Conservation (phyloP, 1,284 basidiomycete genomes). For the Sporisorium iseilematis-ciliati region DNA sequence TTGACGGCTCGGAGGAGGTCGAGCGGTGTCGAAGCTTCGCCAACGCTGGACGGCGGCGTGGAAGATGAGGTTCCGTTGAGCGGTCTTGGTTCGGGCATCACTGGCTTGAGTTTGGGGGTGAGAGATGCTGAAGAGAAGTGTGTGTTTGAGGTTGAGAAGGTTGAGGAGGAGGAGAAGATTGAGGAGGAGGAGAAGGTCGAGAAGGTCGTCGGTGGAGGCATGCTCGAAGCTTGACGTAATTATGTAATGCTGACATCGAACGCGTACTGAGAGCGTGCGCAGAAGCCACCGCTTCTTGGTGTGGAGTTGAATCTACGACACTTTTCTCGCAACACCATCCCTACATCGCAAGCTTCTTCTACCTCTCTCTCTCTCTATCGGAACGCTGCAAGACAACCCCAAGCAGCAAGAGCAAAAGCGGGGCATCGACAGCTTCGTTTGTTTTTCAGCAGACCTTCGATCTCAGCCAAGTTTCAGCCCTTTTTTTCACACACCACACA, state of each 20-base stretch:
- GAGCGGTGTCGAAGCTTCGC: slow-evolving; percentile 20
- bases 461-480: too few relatives aligned
- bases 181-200: too few relatives aligned
- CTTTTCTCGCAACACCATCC: not conserved
- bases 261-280: slow-evolving; percentile 1
- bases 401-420: too few relatives aligned
- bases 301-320: slow-evolving; percentile 18
- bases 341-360: not conserved
- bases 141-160: slow-evolving; percentile 2
- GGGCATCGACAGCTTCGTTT: too few relatives aligned
- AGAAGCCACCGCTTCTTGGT: not conserved
- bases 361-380: not conserved
- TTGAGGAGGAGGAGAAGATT: too few relatives aligned
- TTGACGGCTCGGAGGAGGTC: slow-evolving; percentile 48
- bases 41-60: not conserved
- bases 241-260: slow-evolving; percentile 29
- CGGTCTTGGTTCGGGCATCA: slow-evolving; percentile 22
- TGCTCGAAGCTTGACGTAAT: slow-evolving; percentile 27
- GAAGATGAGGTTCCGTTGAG: not conserved
- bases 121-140: too few relatives aligned
- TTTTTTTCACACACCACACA: not conserved
- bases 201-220: slow-evolving; percentile 31
- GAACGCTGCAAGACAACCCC: not conserved
- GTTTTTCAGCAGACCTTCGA: too few relatives aligned
- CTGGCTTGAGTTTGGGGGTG: not conserved